Base-by-base conservation (phyloP, 1,139 yeast genomes). In the Schwanniomyces etchellsii region DNA sequence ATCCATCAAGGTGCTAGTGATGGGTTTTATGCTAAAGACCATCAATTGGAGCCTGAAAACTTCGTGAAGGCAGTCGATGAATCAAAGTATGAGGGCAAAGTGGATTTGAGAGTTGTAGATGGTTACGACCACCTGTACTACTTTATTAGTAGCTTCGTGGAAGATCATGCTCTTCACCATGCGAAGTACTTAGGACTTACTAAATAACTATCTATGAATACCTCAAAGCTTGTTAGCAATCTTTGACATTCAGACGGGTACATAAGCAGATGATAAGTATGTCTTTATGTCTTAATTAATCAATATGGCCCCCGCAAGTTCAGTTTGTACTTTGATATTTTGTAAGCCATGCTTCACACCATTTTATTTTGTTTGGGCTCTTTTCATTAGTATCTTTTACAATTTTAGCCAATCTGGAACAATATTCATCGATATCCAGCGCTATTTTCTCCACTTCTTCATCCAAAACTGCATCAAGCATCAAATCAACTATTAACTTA, bases 71-170 rank as follows among this genome's bases (percentile, higher is more conserved):
- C 95, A 2, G 73, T 82, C 2, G 56, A 69, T 42, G 70, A 70
- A 32, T 62, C 82, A 1, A 55, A 58, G 7, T 80, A 80, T 59
- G 74, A 74, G 35, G 83, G 78, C 3, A 68, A 74, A 33, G 67
- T 89, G 37, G 64, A 73, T 28, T 56, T 85, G 35, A 62, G 77
- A 23, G 52, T 77, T 28, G 95, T 75, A 17, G 89, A 83, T 3
- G 96, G 91, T 2, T 89, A 80, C 50, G 96, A 91, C 50, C 98
- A 91, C 51, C 81, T 89, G 31, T 91, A 89, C 61, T 91, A 74
- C 56, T 91, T 88, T 55, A 72, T 91, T 38, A 73, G 93, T 35
- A 59, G 86, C 0, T 89, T 88, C 55, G 84, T 82, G 15, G 82
- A 75, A 37, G 86, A 80, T 28, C 97, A 91, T 52, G 88, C 95